Evolutionary conservation across 116 monocot species (phyloP).

Genomic region (Zostera marina): DNA sequence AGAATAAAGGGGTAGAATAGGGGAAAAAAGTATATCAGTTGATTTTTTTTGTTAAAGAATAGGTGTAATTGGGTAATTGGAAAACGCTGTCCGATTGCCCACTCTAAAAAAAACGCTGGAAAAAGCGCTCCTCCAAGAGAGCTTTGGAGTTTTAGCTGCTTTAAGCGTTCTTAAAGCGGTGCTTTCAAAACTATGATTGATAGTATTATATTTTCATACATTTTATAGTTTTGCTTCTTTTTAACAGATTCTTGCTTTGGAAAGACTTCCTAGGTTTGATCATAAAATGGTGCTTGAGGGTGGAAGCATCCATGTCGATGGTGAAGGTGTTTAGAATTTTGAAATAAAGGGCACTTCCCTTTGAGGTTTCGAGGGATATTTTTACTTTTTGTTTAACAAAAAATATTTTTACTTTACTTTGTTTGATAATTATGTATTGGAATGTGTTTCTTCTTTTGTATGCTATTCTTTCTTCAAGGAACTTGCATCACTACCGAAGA

Average conservation of each 20-base stretch:
- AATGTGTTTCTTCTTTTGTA: slow-evolving; percentile 5
- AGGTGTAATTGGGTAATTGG: too few species aligned
- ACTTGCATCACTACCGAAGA: slow-evolving; percentile 96
- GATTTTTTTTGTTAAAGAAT: too few species aligned
- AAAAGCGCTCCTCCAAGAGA: too few species aligned
- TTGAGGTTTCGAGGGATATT: background rate
- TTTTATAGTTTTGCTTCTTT: background rate
- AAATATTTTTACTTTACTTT: background rate
- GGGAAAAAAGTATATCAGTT: too few species aligned
- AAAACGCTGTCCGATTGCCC: too few species aligned
- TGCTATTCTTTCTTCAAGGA: slow-evolving; percentile 26
- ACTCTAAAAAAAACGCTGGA: too few species aligned
- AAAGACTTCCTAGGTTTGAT: slow-evolving; percentile 54
- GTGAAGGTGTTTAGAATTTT: slow-evolving; percentile 46
- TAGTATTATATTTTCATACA: too few species aligned
- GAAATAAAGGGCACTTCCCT: background rate
- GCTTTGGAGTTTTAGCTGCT: too few species aligned
- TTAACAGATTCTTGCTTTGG: slow-evolving; percentile 58
- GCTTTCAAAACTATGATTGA: too few species aligned
- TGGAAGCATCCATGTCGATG: slow-evolving; percentile 98
- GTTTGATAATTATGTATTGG: background rate
- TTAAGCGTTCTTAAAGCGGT: too few species aligned
- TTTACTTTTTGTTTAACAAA: background rate
- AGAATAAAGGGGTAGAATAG: too few species aligned
- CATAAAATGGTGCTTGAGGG: slow-evolving; percentile 89